Evolutionary conservation across 768 basidiomycete genomes (phyloP), one percentile per base, ranked within the genome.

Genomic region (Pisolithus marmoratus): DNA sequence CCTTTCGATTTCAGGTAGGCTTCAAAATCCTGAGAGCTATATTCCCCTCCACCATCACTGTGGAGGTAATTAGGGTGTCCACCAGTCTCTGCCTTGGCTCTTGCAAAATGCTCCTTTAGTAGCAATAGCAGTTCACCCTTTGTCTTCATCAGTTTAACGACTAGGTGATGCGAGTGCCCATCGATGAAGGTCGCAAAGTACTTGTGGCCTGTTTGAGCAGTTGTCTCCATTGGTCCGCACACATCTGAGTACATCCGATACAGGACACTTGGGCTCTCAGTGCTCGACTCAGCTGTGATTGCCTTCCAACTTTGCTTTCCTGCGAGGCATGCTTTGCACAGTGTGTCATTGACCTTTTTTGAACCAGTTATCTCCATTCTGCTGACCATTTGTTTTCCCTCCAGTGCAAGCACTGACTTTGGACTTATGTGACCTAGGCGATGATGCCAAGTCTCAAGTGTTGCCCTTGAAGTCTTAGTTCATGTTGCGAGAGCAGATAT

Each of bases 21-120:
- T 43, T 61, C 59, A 29, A 55, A 54, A 5, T 22, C 48, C 5
- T 8, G 31, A 11, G 19, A 51, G 12, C 49, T 26, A 38, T 59
- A 70, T 52, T 70, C 62, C 1, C 60, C 57, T 9, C 67, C 61
- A 23, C 57, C 55, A 48, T 70, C 58, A 8, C 42, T 51, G 11
- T 55, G 48, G 2, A 68, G 43, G 15, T 31, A 37, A 40, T 68
- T 62, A 7, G 65, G 23, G 1, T 23, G 5, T 7, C 49, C 11
- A 5, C 63, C 60, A 0, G 55, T 58, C 19, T 60, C 34, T 1
- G 47, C 43, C 44, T 65, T 56, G 0, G 46, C 48, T 0, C 48
- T 34, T 0, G 51, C 40, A 19, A 64, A 20, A 55, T 60, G 61
- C 0, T 36, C 44, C 11, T 59, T 55, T 17, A 59, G 54, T 20